Conservation (phyloP, 768 basidiomycete species). For the Chalciporus chontae region DNA sequence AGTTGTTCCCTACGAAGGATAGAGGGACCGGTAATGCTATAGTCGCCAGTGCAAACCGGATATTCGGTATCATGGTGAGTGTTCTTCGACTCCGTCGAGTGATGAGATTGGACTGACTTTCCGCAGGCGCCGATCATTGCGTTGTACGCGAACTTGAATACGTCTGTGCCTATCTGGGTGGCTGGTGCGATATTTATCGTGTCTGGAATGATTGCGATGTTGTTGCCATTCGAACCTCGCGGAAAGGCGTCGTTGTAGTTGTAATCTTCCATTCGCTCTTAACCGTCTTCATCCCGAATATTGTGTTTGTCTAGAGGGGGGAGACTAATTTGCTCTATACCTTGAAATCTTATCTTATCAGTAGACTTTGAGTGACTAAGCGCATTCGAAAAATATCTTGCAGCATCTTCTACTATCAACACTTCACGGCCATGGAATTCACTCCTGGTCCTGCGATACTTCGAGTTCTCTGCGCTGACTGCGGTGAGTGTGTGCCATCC, state of each 20-base stretch:
- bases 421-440: constrained; percentile 62
- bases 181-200: constrained; percentile 51
- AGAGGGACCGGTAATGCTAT: constrained; percentile 57
- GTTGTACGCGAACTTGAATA: constrained; percentile 44
- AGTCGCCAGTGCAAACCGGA: constrained; percentile 47
- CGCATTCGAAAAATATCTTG: neutral
- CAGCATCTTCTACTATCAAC: neutral
- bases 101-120: neutral
- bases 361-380: constrained; percentile 14
- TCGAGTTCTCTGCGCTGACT: constrained; percentile 86
- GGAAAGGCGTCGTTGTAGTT: constrained; percentile 52
- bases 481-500: constrained; percentile 46
- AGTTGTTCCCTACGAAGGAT: constrained; percentile 51
- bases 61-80: constrained; percentile 58
- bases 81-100: too few species aligned
- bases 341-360: constrained; percentile 18
- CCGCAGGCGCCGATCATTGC: constrained; percentile 48
- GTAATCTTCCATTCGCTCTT: too few species aligned
- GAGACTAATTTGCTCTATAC: too few species aligned
- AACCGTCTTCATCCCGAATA: too few species aligned
- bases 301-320: too few species aligned
- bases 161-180: constrained; percentile 53
- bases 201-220: constrained; percentile 44
- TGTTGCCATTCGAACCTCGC: constrained; percentile 55
- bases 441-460: constrained; percentile 70